These are phyloP conservation scores for Phialemoniopsis sp. DNA, from an alignment of 2,329 filamentous ascomycete genomes.

Conservation along the genomic window DNA sequence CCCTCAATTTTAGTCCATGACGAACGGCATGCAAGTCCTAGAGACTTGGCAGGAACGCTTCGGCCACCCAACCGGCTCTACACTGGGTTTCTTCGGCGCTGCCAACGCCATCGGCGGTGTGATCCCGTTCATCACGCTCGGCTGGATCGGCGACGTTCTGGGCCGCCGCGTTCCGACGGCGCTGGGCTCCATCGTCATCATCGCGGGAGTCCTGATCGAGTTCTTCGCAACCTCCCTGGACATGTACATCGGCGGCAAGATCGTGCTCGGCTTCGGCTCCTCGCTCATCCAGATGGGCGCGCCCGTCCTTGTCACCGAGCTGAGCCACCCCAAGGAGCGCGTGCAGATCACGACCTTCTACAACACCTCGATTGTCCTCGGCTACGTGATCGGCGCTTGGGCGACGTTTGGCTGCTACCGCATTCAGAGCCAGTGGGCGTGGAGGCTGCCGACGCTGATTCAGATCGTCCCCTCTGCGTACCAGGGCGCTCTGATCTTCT, in stretches of 20 bases:
- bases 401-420: slow-evolving; percentile 42
- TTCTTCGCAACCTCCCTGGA: slow-evolving; percentile 26
- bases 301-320: slow-evolving; percentile 35
- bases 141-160: slow-evolving; percentile 27
- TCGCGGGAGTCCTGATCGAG: slow-evolving; percentile 28
- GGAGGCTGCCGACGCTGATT: slow-evolving; percentile 44
- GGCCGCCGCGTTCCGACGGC: slow-evolving; percentile 28
- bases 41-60: slow-evolving; percentile 30
- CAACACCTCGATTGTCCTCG: slow-evolving; percentile 32
- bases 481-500: slow-evolving; percentile 29
- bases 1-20: slow-evolving; percentile 18
- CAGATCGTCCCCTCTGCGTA: slow-evolving; percentile 38
- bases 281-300: slow-evolving; percentile 35
- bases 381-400: slow-evolving; percentile 43
- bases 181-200: slow-evolving; percentile 31
- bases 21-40: slow-evolving; percentile 33
- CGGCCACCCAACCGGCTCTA: slow-evolving; percentile 29
- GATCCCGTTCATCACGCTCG: slow-evolving; percentile 26
- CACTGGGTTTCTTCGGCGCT: slow-evolving; percentile 32
- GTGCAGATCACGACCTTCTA: slow-evolving; percentile 18
- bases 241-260: slow-evolving; percentile 32
- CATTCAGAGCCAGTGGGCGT: slow-evolving; percentile 39
- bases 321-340: slow-evolving; percentile 24
- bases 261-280: slow-evolving; percentile 28
- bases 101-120: slow-evolving; percentile 34